These are phyloP conservation scores for Cladosporium sp. DNA, from an alignment of 2,329 filamentous ascomycete genomes.

Conservation along the genomic window DNA sequence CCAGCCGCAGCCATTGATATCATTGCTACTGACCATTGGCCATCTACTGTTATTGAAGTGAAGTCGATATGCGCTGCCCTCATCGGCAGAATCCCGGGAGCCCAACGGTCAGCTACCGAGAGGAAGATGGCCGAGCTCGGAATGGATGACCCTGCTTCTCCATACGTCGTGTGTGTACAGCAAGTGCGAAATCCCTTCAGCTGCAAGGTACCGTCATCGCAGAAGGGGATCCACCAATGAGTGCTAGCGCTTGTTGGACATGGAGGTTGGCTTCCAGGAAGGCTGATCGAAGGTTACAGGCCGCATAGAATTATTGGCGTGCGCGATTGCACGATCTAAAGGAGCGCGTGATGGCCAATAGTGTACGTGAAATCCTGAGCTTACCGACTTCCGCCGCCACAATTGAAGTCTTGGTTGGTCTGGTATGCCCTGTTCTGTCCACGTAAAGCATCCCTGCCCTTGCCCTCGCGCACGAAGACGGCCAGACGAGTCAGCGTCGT, in stretches of 20 bases:
- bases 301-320: background rate
- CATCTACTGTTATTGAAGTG: background rate
- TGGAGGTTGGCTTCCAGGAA: background rate
- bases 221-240: background rate
- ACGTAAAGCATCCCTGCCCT: background rate
- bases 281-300: background rate
- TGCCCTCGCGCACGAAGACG: background rate
- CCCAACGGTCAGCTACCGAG: background rate
- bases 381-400: slow-evolving; percentile 5
- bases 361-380: background rate
- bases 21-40: too few relatives aligned
- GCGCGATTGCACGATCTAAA: background rate
- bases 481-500: background rate
- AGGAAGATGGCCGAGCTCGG: background rate
- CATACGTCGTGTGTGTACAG: background rate
- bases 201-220: slow-evolving; percentile 7
- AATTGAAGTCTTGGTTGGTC: background rate
- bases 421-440: too few relatives aligned
- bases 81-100: background rate
- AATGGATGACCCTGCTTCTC: background rate
- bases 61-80: background rate
- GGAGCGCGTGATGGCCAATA: background rate
- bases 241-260: background rate
- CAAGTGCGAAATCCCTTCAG: background rate
- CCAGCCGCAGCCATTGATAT: too few relatives aligned